Conservation (phyloP, 257 asterid species). For the Henckelia pumila region DNA sequence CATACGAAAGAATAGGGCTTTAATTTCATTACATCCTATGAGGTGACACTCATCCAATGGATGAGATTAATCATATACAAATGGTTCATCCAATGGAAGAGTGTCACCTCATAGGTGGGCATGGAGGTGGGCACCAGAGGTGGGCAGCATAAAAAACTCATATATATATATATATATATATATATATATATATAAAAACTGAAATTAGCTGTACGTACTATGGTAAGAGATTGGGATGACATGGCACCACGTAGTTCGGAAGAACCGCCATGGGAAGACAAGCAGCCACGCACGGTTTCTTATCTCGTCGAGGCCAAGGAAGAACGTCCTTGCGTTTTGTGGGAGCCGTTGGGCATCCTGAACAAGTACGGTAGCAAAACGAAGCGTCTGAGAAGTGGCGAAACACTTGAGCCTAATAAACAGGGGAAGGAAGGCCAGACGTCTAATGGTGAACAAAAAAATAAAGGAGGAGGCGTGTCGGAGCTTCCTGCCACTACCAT, state of each 20-base stretch:
- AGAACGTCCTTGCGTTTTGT: not conserved
- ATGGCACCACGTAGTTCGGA: conserved; percentile 5
- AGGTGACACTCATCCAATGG: too few relatives aligned
- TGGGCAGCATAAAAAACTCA: too few relatives aligned
- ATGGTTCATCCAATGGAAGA: too few relatives aligned
- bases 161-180: too few relatives aligned
- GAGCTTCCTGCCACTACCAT: conserved; percentile 17
- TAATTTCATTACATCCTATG: not conserved
- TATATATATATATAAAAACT: not conserved
- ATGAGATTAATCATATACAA: too few relatives aligned
- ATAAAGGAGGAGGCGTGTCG: not conserved
- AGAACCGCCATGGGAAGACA: not conserved
- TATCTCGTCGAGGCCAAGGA: not conserved
- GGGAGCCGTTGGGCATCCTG: conserved; percentile 19
- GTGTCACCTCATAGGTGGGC: too few relatives aligned
- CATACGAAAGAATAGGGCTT: not conserved
- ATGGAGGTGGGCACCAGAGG: too few relatives aligned
- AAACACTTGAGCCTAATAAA: not conserved
- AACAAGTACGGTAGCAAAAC: conserved; percentile 16
- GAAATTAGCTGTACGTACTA: too few relatives aligned
- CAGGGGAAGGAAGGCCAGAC: not conserved
- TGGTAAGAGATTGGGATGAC: too few relatives aligned
- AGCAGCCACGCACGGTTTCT: not conserved
- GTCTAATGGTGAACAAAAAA: not conserved
- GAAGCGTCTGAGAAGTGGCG: conserved; percentile 22